Evolutionary conservation across 1,284 basidiomycete genomes (phyloP).

Genomic region (Leucoagaricus sp.): DNA sequence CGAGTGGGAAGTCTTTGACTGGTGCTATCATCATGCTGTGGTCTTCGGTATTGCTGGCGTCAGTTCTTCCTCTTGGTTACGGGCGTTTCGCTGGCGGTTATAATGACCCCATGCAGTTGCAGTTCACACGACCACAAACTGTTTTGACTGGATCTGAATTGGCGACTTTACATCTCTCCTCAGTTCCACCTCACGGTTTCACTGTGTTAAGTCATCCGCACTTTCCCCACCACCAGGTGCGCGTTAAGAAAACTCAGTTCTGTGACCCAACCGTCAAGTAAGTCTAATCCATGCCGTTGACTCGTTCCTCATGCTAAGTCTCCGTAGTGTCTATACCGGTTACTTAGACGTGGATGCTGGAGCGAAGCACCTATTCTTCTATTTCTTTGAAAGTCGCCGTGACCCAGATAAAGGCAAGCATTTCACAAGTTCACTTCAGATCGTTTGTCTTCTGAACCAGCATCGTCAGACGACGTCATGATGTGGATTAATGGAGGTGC

Average conservation of each 20-base stretch:
- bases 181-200: constrained; percentile 39
- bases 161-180: constrained; percentile 27
- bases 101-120: neutral
- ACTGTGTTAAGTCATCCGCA: constrained; percentile 45
- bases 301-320: neutral
- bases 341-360: constrained; percentile 62
- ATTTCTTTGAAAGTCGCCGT: constrained; percentile 80
- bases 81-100: neutral
- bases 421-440: neutral
- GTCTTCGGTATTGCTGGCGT: neutral
- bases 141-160: neutral
- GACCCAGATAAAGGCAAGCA: constrained; percentile 54
- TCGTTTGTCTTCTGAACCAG: neutral
- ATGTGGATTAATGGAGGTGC: constrained; percentile 74
- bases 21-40: constrained; percentile 9
- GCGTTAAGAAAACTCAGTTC: constrained; percentile 60
- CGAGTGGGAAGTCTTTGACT: constrained; percentile 1
- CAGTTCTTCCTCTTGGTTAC: neutral
- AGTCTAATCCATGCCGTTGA: constrained; percentile 9
- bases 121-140: neutral
- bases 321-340: constrained; percentile 55
- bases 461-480: constrained; percentile 56
- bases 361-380: constrained; percentile 66
- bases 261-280: constrained; percentile 70
- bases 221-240: constrained; percentile 54